Base-by-base conservation (phyloP, 2,329 filamentous ascomycete species). In the Epichloe uncinata region DNA sequence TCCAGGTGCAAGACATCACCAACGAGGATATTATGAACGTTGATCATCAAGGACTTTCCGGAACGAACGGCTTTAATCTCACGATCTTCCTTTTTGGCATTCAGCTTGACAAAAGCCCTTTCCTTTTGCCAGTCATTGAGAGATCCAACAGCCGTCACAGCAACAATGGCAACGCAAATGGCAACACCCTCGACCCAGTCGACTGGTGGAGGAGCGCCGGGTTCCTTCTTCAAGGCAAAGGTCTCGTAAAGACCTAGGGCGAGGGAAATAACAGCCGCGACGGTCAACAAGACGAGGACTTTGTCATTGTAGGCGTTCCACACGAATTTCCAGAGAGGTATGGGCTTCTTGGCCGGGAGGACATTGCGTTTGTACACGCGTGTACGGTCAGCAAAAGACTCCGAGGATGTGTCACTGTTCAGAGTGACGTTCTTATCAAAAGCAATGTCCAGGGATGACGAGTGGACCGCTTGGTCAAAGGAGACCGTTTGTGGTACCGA, bases 261-360 rank as follows among this genome's bases (percentile, higher is more conserved):
- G 7, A 87, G 66, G 0, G 83, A 87, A 11, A 87, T 73, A 11
- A 81, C 69, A 1, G 84, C 84, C 9, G 84, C 84, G 36, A 79
- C 72, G 0, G 82, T 84, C 52, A 87, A 67, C 5, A 87, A 66
- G 38, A 87, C 82, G 38, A 88, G 74, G 36, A 87, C 80, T 55
- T 84, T 84, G 64, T 87, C 84, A 56, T 86, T 84, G 63, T 84
- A 85, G 3, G 83, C 81, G 53, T 76, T 76, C 82, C 82, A 87
- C 52, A 82, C 73, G 26, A 86, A 65, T 55, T 73, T 70, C 57
- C 78, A 71, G 40, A 86, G 72, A 2, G 78, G 73, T 30, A 78
- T 81, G 2, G 74, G 69, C 62, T 84, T 82, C 60, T 81, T 79
- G 42, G 78, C 73, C 0, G 82, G 82, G 20, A 86, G 66, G 12